Conservation (phyloP, 306 rosid genomes). For the Dryas octopetala region DNA sequence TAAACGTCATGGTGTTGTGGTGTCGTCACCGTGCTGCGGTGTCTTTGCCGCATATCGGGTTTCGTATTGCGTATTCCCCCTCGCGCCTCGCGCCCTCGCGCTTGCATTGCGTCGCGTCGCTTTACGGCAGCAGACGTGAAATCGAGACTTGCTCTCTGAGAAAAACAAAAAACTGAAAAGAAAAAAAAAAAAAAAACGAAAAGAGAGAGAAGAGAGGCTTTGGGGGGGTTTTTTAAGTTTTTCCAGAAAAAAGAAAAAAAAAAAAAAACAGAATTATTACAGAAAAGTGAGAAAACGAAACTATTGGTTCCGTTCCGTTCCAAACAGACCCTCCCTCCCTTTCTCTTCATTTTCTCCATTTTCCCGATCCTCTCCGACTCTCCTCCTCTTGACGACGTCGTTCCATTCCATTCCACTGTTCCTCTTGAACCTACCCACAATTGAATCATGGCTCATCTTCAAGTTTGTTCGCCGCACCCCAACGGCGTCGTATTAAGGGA, state of each 20-base stretch:
- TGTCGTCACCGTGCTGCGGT: not conserved
- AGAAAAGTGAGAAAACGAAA: not conserved
- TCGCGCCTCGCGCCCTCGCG: not conserved
- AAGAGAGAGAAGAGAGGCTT: not conserved
- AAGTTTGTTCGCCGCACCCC: constrained; percentile 11
- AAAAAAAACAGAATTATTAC: not conserved
- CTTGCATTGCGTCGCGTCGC: constrained; percentile 29
- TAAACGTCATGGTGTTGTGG: not conserved
- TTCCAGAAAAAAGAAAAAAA: not conserved
- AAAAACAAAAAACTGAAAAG: not conserved
- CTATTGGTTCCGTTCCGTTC: not conserved
- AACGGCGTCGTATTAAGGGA: constrained; percentile 5
- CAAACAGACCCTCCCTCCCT: not conserved
- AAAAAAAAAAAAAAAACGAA: not conserved
- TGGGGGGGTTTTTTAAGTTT: not conserved
- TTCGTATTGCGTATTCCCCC: not conserved
- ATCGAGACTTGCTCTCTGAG: not conserved
- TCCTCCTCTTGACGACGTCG: not conserved
- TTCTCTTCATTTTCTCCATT: not conserved
- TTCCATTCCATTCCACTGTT: not conserved
- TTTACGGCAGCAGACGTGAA: not conserved
- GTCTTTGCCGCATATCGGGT: not conserved
- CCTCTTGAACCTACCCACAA: not conserved
- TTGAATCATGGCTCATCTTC: constrained; percentile 21
- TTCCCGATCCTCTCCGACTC: not conserved